Base-by-base conservation (phyloP, 176 grass and related monocot species). In the Thinopyrum elongatum region DNA sequence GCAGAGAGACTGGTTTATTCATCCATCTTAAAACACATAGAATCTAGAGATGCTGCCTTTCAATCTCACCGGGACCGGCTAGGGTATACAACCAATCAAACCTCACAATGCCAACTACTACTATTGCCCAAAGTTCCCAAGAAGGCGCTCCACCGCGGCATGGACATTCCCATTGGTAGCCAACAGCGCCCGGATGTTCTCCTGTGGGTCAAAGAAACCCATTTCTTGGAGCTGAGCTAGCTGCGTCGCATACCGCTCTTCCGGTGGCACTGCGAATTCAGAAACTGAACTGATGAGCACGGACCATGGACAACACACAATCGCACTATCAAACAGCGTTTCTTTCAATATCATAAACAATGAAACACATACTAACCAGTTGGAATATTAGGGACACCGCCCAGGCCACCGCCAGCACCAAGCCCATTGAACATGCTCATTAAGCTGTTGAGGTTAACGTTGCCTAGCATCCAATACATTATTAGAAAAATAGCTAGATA, bases 401-500 rank as follows among this genome's bases (percentile, higher is more conserved):
- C 76, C 25, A 89, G 51, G 21, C 84, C 79, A 83, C 90, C 90
- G 49, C 89, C 94, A 72, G 88, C 82, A 23, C 91, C 91, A 82
- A 95, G 90, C 57, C 89, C 94, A 30, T 84, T 86, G 76, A 95
- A 87, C 86, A 95, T 88, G 78, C 86, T 95, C 94, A 92, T 93
- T 59, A 95, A 82, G 80, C 70, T 82, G 65, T 93, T 92, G 35
- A 93, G 70, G 34, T 94, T 91, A 31, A 82, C 83, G 44, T 87
- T 95, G 65, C 86, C 84, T 79, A 70, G 62, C 30, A 87, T 90
- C 66, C 84, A 89, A 84, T 60, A n/a, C 27, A 22, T 22, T 7
- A 22, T 67, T 39, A 81, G 71, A 17, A 26, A 57, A 74, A 14
- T 27, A 47, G 26, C 23, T 28, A 22, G 19, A 57, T 57, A 8